phyloP scores from a whole-genome alignment of 2,329 filamentous ascomycete genomes.

The Furcasterigmium sp. region DNA sequence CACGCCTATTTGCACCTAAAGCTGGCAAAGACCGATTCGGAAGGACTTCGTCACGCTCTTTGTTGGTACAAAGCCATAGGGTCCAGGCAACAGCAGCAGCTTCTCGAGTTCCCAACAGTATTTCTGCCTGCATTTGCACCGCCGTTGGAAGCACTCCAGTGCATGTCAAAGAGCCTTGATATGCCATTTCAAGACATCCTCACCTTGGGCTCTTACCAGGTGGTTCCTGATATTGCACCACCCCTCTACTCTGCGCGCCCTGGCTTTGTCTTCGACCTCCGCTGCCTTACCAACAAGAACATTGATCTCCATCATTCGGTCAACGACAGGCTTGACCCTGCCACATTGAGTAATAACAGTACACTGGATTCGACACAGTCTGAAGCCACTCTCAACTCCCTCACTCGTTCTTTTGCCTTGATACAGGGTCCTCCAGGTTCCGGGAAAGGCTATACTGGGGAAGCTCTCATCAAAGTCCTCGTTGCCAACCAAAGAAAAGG shows the following conservation, averaged over 20 bases:
- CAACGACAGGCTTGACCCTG: slow-evolving; percentile 9
- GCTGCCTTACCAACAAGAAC: slow-evolving; percentile 21
- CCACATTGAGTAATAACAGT: slow-evolving; percentile 25
- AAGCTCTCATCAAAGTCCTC: slow-evolving; percentile 51
- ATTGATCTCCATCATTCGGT: slow-evolving; percentile 16
- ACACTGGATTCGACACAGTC: slow-evolving; percentile 49
- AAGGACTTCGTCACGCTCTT: slow-evolving; percentile 18
- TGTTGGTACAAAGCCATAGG: slow-evolving; percentile 21
- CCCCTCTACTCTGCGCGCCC: slow-evolving; percentile 44
- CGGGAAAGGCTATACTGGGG: slow-evolving; percentile 59
- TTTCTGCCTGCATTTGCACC: slow-evolving; percentile 53
- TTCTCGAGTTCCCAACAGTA: slow-evolving; percentile 59
- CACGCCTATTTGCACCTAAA: slow-evolving; percentile 25
- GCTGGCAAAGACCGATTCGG: slow-evolving; percentile 15
- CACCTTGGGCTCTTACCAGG: slow-evolving; percentile 22
- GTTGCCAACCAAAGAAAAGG: slow-evolving; percentile 34
- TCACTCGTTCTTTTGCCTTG: slow-evolving; percentile 49
- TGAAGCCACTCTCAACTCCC: slow-evolving; percentile 43
- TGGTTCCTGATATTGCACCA: slow-evolving; percentile 19
- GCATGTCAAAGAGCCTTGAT: slow-evolving; percentile 34
- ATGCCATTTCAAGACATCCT: slow-evolving; percentile 46
- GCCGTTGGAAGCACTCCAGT: slow-evolving; percentile 50
- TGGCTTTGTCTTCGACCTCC: slow-evolving; percentile 45
- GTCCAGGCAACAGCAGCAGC: slow-evolving; percentile 13
- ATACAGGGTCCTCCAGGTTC: slow-evolving; percentile 70